These are phyloP conservation scores for Linnemannia hyalina DNA, from an alignment of 192 early-diverging fungal genomes.

Conservation along the genomic window DNA sequence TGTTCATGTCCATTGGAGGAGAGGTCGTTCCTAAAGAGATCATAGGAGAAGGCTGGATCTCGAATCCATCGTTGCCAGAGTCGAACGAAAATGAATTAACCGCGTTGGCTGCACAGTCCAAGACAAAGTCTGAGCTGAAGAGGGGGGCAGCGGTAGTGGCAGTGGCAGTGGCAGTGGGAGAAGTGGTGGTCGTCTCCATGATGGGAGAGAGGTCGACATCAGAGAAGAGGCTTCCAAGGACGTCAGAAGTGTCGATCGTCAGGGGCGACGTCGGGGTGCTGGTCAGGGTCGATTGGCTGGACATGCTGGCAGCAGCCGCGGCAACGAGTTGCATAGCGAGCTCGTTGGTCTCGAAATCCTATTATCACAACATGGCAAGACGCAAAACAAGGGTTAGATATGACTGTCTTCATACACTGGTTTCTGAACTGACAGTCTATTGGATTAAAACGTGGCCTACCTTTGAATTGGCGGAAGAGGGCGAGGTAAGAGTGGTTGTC, in stretches of 20 bases:
- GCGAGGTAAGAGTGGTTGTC: constrained; percentile 32
- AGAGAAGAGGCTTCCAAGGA: constrained; percentile 46
- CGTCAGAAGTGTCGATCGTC: constrained; percentile 20
- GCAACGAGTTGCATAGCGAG: constrained; percentile 47
- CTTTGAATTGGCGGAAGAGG: constrained; percentile 34
- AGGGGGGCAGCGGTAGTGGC: constrained; percentile 16
- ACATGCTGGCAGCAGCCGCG: constrained; percentile 36
- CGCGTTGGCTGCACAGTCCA: not conserved
- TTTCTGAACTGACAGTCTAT: too few relatives aligned
- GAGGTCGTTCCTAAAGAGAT: constrained; percentile 25
- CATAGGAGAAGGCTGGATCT: constrained; percentile 12
- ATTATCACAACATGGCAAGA: not conserved
- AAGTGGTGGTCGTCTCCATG: constrained; percentile 30
- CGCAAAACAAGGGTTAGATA: not conserved
- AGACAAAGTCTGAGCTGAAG: not conserved
- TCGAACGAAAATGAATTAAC: constrained; percentile 27
- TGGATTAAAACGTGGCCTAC: not conserved
- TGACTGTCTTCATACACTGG: not conserved
- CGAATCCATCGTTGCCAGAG: constrained; percentile 19
- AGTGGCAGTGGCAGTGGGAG: not conserved
- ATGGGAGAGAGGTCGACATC: constrained; percentile 52
- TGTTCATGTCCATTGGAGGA: constrained; percentile 34
- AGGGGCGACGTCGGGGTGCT: constrained; percentile 30
- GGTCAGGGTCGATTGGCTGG: constrained; percentile 16
- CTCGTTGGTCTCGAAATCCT: constrained; percentile 38